Conservation (phyloP, 768 basidiomycete genomes). For the Cyclocybe aegerita region DNA sequence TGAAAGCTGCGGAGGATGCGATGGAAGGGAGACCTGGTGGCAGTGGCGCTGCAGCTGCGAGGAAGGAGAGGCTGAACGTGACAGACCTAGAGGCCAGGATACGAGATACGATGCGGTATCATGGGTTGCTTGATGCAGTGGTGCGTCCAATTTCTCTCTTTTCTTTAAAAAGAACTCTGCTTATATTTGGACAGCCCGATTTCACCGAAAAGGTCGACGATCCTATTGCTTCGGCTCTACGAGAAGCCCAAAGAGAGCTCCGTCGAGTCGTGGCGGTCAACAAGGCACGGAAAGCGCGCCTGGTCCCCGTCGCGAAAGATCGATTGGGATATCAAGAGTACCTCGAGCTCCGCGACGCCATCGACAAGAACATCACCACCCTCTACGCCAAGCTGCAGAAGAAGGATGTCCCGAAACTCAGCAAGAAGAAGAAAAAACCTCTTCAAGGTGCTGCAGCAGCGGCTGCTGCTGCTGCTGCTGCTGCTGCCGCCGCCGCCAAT, state of each 20-base stretch:
- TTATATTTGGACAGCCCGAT: conserved; percentile 53
- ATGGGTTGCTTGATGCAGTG: conserved; percentile 66
- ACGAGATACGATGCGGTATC: conserved; percentile 73
- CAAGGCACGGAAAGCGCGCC: conserved; percentile 75
- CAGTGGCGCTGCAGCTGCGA: conserved; percentile 73
- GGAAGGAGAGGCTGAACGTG: conserved; percentile 74
- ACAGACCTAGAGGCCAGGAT: conserved; percentile 76
- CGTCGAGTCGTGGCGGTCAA: conserved; percentile 77
- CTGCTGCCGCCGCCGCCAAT: conserved; percentile 23
- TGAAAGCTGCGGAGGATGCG: conserved; percentile 81
- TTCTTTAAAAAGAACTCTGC: not conserved
- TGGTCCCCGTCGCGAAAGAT: conserved; percentile 77
- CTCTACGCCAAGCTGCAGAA: conserved; percentile 81
- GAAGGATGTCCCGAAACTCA: conserved; percentile 73
- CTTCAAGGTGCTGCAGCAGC: conserved; percentile 22
- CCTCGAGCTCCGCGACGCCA: conserved; percentile 74
- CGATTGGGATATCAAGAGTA: conserved; percentile 93
- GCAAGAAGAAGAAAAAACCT: conserved; percentile 74
- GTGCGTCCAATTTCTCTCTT: conserved; percentile 43
- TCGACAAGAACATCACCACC: conserved; percentile 81
- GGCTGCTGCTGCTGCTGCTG: conserved; percentile 18
- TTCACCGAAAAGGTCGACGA: conserved; percentile 85
- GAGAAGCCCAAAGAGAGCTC: conserved; percentile 83
- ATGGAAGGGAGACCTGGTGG: conserved; percentile 84
- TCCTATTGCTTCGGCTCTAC: conserved; percentile 87